These are phyloP conservation scores for Heteromeles arbutifolia DNA, from an alignment of 306 rosid species.

Conservation along the genomic window DNA sequence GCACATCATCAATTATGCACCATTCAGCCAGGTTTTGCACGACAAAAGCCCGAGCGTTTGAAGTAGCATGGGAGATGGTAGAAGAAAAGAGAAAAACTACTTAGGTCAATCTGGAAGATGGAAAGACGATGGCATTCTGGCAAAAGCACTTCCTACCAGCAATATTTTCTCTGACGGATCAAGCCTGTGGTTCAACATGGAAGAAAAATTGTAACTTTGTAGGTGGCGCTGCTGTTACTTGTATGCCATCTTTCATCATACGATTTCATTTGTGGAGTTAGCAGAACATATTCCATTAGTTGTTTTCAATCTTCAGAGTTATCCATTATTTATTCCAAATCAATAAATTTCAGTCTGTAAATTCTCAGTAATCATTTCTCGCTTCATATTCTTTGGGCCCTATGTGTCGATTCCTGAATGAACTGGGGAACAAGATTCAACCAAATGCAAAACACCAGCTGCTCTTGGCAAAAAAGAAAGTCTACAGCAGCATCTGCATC, in stretches of 20 bases:
- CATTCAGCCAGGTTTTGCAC: constrained; percentile 89
- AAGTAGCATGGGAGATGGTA: constrained; percentile 24
- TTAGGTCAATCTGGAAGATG: neutral
- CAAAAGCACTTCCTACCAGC: neutral
- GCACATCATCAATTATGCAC: constrained; percentile 21
- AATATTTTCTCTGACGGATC: neutral
- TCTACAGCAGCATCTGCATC: neutral
- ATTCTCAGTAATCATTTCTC: neutral
- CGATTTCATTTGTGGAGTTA: constrained; percentile 2
- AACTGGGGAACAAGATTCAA: neutral
- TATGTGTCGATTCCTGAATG: neutral
- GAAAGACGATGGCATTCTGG: neutral
- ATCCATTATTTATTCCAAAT: neutral
- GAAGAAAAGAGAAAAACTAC: constrained; percentile 1
- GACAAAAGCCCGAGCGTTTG: constrained; percentile 54
- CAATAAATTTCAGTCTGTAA: neutral
- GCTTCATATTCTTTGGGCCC: neutral
- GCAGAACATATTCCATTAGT: constrained; percentile 17
- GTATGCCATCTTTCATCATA: constrained; percentile 8
- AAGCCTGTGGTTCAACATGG: neutral
- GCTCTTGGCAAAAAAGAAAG: too few species aligned
- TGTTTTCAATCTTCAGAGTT: neutral
- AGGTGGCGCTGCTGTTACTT: constrained; percentile 4
- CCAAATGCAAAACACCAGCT: neutral
- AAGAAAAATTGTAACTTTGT: constrained; percentile 5